Evolutionary conservation across 2,329 filamentous ascomycete genomes (phyloP).

Genomic region (Pseudocercospora pini-densiflorae): DNA sequence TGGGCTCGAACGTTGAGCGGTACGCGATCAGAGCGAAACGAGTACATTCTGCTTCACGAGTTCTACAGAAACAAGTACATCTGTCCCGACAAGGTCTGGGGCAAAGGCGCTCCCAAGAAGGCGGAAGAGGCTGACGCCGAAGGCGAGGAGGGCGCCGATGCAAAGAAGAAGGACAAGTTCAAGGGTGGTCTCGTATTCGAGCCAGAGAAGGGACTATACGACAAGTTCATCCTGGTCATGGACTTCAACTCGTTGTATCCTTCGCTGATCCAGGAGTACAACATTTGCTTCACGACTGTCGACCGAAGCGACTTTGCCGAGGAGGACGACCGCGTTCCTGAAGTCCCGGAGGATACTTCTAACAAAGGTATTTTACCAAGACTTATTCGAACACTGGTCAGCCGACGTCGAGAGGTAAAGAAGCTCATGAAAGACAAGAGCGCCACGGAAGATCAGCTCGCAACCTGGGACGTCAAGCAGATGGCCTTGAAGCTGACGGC

Average conservation of each 20-base stretch:
- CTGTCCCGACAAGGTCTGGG: conserved; percentile 90
- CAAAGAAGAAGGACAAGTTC: conserved; percentile 99
- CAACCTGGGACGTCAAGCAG: conserved; percentile 98
- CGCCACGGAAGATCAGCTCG: conserved; percentile 82
- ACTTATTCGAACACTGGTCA: conserved; percentile 90
- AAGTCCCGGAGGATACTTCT: conserved; percentile 74
- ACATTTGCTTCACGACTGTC: conserved; percentile 99
- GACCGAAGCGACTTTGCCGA: conserved; percentile 74
- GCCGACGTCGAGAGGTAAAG: conserved; percentile 88
- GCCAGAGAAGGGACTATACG: conserved; percentile 94
- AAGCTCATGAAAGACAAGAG: conserved; percentile 93
- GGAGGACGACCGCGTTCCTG: conserved; percentile 86
- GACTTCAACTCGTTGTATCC: conserved; percentile 99
- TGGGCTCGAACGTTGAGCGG: conserved; percentile 96
- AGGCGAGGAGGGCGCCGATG: conserved; percentile 65
- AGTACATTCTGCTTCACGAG: conserved; percentile 98
- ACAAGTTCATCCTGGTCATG: conserved; percentile 99
- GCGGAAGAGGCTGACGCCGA: conserved; percentile 77
- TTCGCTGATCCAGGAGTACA: conserved; percentile 98
- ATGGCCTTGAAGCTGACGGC: conserved; percentile 95
- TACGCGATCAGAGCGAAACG: conserved; percentile 95
- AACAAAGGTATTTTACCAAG: conserved; percentile 84
- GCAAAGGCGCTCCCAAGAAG: conserved; percentile 67
- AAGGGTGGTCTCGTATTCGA: conserved; percentile 99
- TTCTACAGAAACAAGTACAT: conserved; percentile 98